phyloP scores from a whole-genome alignment of 768 basidiomycete genomes.

The Phlegmacium glaucopus region DNA sequence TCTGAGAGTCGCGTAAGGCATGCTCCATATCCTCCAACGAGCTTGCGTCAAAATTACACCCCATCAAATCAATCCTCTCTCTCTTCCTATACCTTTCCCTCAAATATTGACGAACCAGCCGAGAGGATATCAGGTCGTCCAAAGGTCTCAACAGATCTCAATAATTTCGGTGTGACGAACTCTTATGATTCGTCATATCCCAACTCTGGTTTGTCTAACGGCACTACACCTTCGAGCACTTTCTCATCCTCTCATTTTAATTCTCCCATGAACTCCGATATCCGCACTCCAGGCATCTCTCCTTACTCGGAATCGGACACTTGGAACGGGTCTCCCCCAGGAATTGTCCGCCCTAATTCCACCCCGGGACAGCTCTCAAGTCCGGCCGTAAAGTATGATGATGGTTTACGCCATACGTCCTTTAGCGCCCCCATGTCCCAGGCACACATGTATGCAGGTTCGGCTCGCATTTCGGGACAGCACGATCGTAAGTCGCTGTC shows the following conservation, averaged over 20 bases:
- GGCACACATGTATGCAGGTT: conserved; percentile 61
- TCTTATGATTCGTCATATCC: conserved; percentile 48
- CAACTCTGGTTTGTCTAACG: conserved; percentile 46
- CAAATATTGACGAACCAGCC: conserved; percentile 34
- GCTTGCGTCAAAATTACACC: conserved; percentile 44
- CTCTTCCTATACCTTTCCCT: conserved; percentile 55
- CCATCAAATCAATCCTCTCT: conserved; percentile 41
- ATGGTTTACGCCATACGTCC: conserved; percentile 64
- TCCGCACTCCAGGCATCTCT: conserved; percentile 41
- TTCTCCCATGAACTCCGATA: conserved; percentile 43
- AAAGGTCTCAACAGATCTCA: conserved; percentile 42
- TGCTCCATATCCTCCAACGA: conserved; percentile 53
- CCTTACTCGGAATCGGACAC: conserved; percentile 48
- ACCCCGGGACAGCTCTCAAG: conserved; percentile 57
- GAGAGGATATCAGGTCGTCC: conserved; percentile 42
- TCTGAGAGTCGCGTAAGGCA: conserved; percentile 53
- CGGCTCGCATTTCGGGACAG: conserved; percentile 71
- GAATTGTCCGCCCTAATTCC: conserved; percentile 66
- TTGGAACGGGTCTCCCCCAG: conserved; percentile 53
- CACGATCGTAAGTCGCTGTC: conserved; percentile 55
- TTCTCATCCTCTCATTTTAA: conserved; percentile 45
- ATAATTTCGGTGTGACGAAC: conserved; percentile 36
- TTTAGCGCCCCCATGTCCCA: conserved; percentile 57
- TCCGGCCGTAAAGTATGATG: conserved; percentile 65
- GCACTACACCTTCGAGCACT: conserved; percentile 48